Conservation (phyloP, 1,284 basidiomycete genomes). For the Apiotrichum porosum region DNA sequence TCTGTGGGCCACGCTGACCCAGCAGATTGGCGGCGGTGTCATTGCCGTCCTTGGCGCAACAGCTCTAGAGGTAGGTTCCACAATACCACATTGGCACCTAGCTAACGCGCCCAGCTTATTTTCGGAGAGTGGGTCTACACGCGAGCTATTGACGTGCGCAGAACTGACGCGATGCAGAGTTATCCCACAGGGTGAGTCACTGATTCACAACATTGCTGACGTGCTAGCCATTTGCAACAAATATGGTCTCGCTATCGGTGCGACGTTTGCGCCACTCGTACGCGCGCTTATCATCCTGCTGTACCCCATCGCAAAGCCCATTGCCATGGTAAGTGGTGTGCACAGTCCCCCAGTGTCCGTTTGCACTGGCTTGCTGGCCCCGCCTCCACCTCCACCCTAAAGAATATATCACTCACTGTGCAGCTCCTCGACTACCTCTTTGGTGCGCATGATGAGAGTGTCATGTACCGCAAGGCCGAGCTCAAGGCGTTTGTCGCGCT, state of each 20-base stretch:
- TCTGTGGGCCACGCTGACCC: conserved; percentile 1
- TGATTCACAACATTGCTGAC: conserved; percentile 16
- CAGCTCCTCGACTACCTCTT: conserved; percentile 50
- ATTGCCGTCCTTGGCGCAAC: conserved; percentile 35
- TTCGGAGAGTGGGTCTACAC: conserved; percentile 19
- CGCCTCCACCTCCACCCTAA: too few relatives aligned
- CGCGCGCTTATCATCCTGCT: conserved; percentile 47
- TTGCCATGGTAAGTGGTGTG: conserved; percentile 29
- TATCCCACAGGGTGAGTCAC: conserved; percentile 38
- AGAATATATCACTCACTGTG: background rate
- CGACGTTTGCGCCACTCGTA: conserved; percentile 51
- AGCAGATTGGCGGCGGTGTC: conserved; percentile 44
- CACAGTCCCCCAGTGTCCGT: conserved; percentile 4
- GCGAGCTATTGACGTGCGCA: background rate
- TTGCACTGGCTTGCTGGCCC: too few relatives aligned
- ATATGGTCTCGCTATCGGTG: conserved; percentile 53
- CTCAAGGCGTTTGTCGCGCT: conserved; percentile 77
- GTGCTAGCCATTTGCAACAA: conserved; percentile 53
- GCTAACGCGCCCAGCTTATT: too few relatives aligned
- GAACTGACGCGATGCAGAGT: conserved; percentile 24
- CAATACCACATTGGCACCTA: too few relatives aligned
- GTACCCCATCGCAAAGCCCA: conserved; percentile 51
- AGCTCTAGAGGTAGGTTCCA: conserved; percentile 24
- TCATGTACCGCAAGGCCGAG: conserved; percentile 84
- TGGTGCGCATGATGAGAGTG: conserved; percentile 51